Conservation (phyloP, 768 basidiomycete genomes). For the Xanthoconium stramineum region DNA sequence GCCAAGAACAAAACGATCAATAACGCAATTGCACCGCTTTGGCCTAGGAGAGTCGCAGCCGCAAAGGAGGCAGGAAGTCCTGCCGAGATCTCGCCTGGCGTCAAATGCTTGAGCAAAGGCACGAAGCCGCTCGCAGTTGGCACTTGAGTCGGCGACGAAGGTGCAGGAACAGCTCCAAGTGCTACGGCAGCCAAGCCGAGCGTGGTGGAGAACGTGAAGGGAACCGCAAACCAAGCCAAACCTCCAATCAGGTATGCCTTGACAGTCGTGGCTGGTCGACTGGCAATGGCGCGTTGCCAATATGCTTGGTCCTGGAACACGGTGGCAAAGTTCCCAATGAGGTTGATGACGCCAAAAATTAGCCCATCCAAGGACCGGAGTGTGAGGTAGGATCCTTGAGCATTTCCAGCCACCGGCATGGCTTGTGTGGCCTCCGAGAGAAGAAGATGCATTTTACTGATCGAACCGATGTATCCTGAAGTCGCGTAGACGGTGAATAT, state of each 20-base stretch:
- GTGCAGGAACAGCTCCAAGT: conserved; percentile 45
- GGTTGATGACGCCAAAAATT: conserved; percentile 84
- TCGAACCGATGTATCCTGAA: conserved; percentile 74
- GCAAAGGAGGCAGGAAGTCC: conserved; percentile 85
- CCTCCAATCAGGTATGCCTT: conserved; percentile 91
- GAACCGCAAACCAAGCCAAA: conserved; percentile 88
- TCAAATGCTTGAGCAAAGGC: conserved; percentile 41
- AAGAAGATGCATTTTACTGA: conserved; percentile 73
- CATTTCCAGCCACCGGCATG: conserved; percentile 75
- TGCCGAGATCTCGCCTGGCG: conserved; percentile 71
- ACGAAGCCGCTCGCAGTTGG: conserved; percentile 50
- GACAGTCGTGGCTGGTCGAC: conserved; percentile 76
- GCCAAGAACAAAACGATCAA: conserved; percentile 84
- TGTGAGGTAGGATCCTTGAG: conserved; percentile 80
- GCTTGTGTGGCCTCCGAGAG: conserved; percentile 53
- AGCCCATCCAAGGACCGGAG: conserved; percentile 75
- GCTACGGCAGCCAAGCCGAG: conserved; percentile 88
- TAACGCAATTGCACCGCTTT: conserved; percentile 74
- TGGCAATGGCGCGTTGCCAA: conserved; percentile 91
- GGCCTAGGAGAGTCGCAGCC: conserved; percentile 76
- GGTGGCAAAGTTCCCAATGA: conserved; percentile 78
- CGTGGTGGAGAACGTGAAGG: conserved; percentile 82
- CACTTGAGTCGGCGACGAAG: conserved; percentile 27
- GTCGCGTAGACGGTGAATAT: conserved; percentile 83
- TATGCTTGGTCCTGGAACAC: conserved; percentile 75